These are phyloP conservation scores for Thoreauomyces humboldtii DNA, from an alignment of 192 early-diverging fungal species.

Conservation along the genomic window DNA sequence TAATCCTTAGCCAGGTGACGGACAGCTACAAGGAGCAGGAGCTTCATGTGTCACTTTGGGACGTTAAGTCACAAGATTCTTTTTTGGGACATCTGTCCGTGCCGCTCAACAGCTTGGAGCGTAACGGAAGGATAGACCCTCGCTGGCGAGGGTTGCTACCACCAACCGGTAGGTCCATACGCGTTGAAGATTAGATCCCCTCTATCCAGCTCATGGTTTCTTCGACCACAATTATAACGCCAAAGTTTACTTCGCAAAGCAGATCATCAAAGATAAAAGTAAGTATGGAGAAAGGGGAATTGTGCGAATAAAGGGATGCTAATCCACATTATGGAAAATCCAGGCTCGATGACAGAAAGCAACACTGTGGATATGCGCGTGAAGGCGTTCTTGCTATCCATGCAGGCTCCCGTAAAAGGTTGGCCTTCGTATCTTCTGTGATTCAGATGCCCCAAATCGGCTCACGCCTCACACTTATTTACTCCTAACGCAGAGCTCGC, in stretches of 20 bases:
- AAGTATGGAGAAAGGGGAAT: too few species aligned
- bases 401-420: constrained; percentile 26
- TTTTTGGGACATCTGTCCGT: constrained; percentile 24
- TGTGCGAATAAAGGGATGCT: too few species aligned
- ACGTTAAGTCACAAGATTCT: constrained; percentile 2
- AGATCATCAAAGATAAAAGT: constrained; percentile 19
- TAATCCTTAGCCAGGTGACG: background rate
- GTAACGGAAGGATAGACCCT: background rate
- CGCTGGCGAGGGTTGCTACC: constrained; percentile 20
- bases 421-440: too few species aligned
- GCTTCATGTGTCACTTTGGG: constrained; percentile 28
- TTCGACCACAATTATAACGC: constrained; percentile 2
- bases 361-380: background rate
- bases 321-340: too few species aligned
- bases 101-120: constrained; percentile 6
- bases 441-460: too few species aligned
- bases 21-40: background rate
- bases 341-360: background rate
- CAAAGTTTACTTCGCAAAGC: constrained; percentile 13
- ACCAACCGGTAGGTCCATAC: background rate
- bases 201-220: background rate
- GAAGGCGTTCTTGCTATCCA: constrained; percentile 5
- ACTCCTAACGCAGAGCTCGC: background rate
- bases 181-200: background rate
- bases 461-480: too few species aligned